Base-by-base conservation (phyloP, 805 yeast genomes). In the Candida pseudoglaebosa region DNA sequence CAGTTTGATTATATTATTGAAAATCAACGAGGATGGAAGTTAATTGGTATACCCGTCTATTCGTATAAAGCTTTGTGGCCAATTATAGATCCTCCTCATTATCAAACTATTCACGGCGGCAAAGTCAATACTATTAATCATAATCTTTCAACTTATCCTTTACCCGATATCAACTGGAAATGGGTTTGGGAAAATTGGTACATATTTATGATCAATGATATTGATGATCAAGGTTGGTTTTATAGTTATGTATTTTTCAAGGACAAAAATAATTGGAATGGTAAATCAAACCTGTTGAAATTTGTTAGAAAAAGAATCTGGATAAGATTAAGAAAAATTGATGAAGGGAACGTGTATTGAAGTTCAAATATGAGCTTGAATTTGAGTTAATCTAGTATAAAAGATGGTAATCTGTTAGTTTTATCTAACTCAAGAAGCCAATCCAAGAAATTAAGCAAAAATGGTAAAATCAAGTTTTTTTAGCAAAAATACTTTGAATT, bases 191-290 rank as follows among this genome's bases (percentile, higher is more conserved):
- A 67, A 10, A 65, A 70, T 39, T 85, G 95, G 95, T 81, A 78
- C 49, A 81, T 83, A 2, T 69, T 81, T 42, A 82, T 86, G 91
- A 56, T 68, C 31, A 62, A 65, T 29, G 88, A 84, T 51, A 83
- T 78, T 15, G 95, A 85, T 56, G 90, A 84, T 49, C 84, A 82
- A 51, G 95, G 95, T n/a, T 85, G 95, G 95, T 55, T 71, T 22
- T 86, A 85, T 52, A 70, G 84, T 41, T 64, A 75, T 59, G 47
- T 70, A 17, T 74, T 80, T 43, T 73, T 73, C 50, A 56, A 62
- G 7, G 49, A 46, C 43, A 49, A 47, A 18, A 33, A 16, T 16
- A 53, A 57, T 33, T 85, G 95, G 95, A 77, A 78, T 48, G 86
- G 85, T 3, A 76, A 73, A 50, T 67, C 71, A 34, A 66, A 68